Evolutionary conservation across 257 asterid species (phyloP).

Genomic region (Solanum raphanifolium): DNA sequence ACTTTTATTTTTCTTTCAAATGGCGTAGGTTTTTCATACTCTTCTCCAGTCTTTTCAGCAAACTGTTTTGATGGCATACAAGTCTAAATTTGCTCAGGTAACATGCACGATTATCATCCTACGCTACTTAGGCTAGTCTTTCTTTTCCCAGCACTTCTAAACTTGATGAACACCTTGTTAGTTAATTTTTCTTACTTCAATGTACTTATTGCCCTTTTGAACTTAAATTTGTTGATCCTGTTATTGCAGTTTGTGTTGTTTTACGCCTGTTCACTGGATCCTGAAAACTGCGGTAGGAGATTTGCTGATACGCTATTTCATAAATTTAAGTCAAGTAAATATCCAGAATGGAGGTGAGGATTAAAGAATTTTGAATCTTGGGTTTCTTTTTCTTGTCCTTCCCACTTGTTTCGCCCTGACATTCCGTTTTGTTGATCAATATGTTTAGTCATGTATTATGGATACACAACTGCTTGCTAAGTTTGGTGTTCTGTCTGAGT

Average conservation of each 20-base stretch:
- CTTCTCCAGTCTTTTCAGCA: constrained; percentile 74
- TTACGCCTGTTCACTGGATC: constrained; percentile 95
- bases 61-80: constrained; percentile 78
- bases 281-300: constrained; percentile 61
- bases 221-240: neutral
- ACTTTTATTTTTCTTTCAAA: neutral
- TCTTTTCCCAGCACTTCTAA: neutral
- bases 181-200: neutral
- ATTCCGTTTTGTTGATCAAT: neutral
- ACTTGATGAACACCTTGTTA: neutral
- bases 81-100: constrained; percentile 95
- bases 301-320: constrained; percentile 40
- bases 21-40: constrained; percentile 62
- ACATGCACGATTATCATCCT: neutral
- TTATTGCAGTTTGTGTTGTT: constrained; percentile 77
- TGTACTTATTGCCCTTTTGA: neutral
- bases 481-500: neutral
- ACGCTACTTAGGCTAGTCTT: neutral
- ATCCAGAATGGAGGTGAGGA: constrained; percentile 61
- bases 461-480: neutral
- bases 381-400: neutral
- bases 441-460: neutral
- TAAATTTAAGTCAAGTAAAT: constrained; percentile 37
- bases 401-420: neutral
- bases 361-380: neutral